Base-by-base conservation (phyloP, 1,139 yeast species). In the Hanseniaspora gamundiae region DNA sequence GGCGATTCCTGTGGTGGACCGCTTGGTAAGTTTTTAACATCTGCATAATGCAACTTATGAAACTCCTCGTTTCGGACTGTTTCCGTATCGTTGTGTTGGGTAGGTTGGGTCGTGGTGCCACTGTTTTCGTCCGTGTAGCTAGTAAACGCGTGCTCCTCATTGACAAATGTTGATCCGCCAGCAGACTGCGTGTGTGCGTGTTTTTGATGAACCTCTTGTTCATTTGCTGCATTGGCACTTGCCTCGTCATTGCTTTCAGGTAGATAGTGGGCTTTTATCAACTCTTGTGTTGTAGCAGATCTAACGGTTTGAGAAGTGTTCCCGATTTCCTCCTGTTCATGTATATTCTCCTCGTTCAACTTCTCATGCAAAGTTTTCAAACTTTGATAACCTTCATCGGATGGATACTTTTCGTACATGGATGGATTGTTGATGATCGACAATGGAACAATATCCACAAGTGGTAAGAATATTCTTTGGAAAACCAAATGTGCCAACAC, bases 361-460 rank as follows among this genome's bases (percentile, higher is more conserved):
- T 59, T 61, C 16, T 57, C 56, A 39, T 62, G 47, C 51, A 74
- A 75, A 28, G 61, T 56, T 51, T 68, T 67, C 42, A 78, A 69
- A 60, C 81, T 86, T 46, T 68, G 65, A 50, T 54, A 58, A 41
- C 91, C 91, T 58, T 78, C 80, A 56, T 82, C 91, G 60, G 60
- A 62, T 52, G 86, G 72, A 49, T 71, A 71, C 9, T 47, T 47
- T 24, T 54, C 57, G 16, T 42, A 45, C n/a, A 50, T 16, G 14
- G 30, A 27, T n/a, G 38, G n/a, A 5, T 28, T 10, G 49, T 69
- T 68, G 49, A 82, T 69, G 4, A 85, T 86, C 45, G 85, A 76
- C 43, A 94, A 72, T 49, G 96, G 91, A 42, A 82, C 85, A 35
- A 71, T 68, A 53, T 75, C 85, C 54, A 77, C 66, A 47, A 80